Conservation (phyloP, 257 asterid genomes). For the Ligustrum vulgare region DNA sequence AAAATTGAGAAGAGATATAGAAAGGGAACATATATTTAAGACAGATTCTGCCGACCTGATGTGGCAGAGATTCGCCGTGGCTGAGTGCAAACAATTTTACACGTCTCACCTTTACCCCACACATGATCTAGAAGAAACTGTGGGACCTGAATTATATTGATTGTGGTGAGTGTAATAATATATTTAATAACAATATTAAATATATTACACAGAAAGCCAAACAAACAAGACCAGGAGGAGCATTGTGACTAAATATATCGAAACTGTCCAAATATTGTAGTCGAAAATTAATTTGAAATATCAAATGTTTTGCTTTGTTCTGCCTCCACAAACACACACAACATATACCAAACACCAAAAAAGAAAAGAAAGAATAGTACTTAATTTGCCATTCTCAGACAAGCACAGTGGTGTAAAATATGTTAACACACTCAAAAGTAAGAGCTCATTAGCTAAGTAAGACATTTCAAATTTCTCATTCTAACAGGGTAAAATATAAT, state of each 20-base stretch:
- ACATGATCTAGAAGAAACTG: slow-evolving; percentile 83
- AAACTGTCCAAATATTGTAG: not conserved
- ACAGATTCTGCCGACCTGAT: slow-evolving; percentile 53
- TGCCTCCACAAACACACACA: not conserved
- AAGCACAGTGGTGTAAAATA: not conserved
- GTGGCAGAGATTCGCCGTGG: slow-evolving; percentile 94
- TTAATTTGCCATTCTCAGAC: not conserved
- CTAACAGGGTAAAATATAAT: not conserved
- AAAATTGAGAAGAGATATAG: slow-evolving; percentile 18
- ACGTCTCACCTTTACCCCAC: slow-evolving; percentile 80
- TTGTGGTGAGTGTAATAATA: not conserved
- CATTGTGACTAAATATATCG: not conserved
- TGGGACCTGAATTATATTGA: slow-evolving; percentile 64
- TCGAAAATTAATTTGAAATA: not conserved
- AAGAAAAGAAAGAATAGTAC: not conserved
- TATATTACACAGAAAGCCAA: not conserved
- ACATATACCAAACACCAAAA: not conserved
- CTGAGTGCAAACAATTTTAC: slow-evolving; percentile 91
- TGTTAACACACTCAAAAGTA: not conserved
- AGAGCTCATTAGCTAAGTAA: not conserved
- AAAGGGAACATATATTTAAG: slow-evolving; percentile 15
- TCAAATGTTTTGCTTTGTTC: not conserved
- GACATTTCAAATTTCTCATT: not conserved
- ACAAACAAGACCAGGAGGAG: not conserved
- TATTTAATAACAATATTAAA: not conserved